Conservation (phyloP, 169 alveolate species). For the Theileria orientalis region DNA sequence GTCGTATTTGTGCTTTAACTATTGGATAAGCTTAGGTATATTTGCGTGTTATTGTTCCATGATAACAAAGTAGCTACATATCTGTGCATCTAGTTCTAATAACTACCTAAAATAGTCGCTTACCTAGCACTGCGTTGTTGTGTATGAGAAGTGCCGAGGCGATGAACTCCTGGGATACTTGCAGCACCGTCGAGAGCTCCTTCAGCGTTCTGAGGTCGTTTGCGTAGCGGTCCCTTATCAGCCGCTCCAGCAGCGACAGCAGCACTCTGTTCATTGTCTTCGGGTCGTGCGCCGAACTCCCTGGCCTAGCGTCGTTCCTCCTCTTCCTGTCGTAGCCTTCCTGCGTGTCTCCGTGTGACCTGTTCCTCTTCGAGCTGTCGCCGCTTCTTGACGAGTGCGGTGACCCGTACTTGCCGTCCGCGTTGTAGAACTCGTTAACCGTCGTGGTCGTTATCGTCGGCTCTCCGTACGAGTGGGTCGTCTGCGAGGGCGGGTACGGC, state of each 20-base stretch:
- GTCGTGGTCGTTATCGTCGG: not conserved
- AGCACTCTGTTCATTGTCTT: not conserved
- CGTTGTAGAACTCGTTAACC: not conserved
- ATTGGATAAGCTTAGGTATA: too few relatives aligned
- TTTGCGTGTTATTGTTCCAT: too few relatives aligned
- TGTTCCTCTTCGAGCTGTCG: not conserved
- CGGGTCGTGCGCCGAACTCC: not conserved
- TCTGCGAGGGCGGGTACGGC: not conserved
- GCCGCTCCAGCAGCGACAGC: not conserved
- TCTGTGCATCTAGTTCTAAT: too few relatives aligned
- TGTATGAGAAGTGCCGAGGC: slow-evolving; percentile 42
- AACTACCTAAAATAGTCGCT: too few relatives aligned
- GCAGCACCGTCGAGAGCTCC: slow-evolving; percentile 46
- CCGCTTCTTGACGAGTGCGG: too few relatives aligned
- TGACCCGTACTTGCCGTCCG: too few relatives aligned
- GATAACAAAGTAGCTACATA: too few relatives aligned
- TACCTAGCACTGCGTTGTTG: slow-evolving; percentile 28
- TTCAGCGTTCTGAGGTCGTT: slow-evolving; percentile 20
- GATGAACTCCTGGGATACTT: slow-evolving; percentile 53
- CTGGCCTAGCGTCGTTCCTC: too few relatives aligned
- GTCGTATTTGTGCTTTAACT: too few relatives aligned
- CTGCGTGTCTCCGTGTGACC: not conserved
- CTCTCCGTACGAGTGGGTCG: not conserved
- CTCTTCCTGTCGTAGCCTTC: not conserved
- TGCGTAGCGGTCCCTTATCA: slow-evolving; percentile 15